phyloP scores from a whole-genome alignment of 768 basidiomycete genomes.

The Phylloporus sp. region DNA sequence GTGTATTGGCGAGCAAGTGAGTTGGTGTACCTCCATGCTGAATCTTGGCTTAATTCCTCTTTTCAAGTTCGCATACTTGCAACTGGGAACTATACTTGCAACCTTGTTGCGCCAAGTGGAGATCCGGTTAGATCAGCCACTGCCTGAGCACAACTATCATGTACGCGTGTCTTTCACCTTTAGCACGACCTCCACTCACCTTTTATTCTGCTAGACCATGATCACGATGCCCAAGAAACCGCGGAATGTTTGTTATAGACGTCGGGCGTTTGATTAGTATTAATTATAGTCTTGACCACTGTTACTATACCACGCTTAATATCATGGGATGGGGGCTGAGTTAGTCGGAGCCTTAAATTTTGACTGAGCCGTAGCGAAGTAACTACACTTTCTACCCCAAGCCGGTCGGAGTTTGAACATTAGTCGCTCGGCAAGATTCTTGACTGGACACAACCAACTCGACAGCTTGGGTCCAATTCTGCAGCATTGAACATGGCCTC shows the following conservation, averaged over 20 bases:
- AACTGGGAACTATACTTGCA: slow-evolving; percentile 79
- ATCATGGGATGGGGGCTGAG: too few species aligned
- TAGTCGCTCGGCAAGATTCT: too few species aligned
- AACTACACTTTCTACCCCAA: too few species aligned
- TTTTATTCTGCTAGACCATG: slow-evolving; percentile 64
- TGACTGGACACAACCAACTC: neutral
- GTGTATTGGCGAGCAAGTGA: slow-evolving; percentile 87
- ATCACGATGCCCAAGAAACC: slow-evolving; percentile 83
- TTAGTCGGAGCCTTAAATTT: too few species aligned
- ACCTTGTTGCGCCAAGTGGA: slow-evolving; percentile 77
- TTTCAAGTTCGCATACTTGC: slow-evolving; percentile 85
- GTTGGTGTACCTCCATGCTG: slow-evolving; percentile 14
- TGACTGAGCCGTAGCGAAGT: too few species aligned
- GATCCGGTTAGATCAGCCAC: slow-evolving; percentile 52
- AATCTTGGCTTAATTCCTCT: slow-evolving; percentile 4
- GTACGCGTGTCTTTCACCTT: slow-evolving; percentile 43
- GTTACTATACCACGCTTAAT: slow-evolving; percentile 3
- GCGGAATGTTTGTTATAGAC: slow-evolving; percentile 60
- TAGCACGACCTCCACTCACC: slow-evolving; percentile 6
- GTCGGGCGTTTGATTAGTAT: slow-evolving; percentile 54
- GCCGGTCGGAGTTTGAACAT: too few species aligned
- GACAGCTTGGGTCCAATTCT: too few species aligned
- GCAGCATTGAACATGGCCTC: slow-evolving; percentile 60
- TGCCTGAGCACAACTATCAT: slow-evolving; percentile 89
- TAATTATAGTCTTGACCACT: slow-evolving; percentile 21